Evolutionary conservation across 2,329 filamentous ascomycete genomes (phyloP).

Genomic region (Aspergillus thermomutatus): DNA sequence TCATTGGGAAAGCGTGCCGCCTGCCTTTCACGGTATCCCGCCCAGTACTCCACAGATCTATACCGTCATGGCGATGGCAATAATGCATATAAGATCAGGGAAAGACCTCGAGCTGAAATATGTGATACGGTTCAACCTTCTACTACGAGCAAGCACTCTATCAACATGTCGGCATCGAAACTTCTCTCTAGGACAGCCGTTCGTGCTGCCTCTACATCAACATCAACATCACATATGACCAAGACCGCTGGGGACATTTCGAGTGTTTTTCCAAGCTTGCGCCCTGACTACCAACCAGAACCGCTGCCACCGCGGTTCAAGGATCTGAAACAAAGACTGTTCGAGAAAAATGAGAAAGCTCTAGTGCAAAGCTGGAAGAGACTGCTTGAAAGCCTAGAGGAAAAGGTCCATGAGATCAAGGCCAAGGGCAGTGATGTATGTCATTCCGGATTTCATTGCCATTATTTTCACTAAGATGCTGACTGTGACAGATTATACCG

Average conservation of each 20-base stretch:
- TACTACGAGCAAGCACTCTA: background rate
- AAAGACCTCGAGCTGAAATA: background rate
- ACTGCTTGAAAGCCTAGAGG: constrained; percentile 37
- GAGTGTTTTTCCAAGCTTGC: constrained; percentile 46
- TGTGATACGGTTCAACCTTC: background rate
- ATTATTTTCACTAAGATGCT: constrained; percentile 1
- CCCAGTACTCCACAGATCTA: constrained; percentile 8
- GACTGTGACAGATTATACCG: constrained; percentile 36
- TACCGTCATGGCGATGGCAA: background rate
- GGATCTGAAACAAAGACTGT: constrained; percentile 38
- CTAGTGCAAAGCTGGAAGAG: constrained; percentile 42
- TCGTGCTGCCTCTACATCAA: constrained; percentile 31
- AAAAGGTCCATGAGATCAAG: constrained; percentile 42
- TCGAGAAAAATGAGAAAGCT: constrained; percentile 38
- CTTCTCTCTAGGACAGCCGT: constrained; percentile 25
- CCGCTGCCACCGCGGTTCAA: constrained; percentile 42
- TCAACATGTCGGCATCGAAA: constrained; percentile 28
- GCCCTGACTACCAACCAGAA: constrained; percentile 40
- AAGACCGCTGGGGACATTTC: constrained; percentile 48
- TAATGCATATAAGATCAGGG: constrained; percentile 13
- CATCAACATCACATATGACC: constrained; percentile 31
- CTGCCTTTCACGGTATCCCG: constrained; percentile 9
- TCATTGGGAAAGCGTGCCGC: constrained; percentile 10
- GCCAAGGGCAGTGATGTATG: constrained; percentile 39
- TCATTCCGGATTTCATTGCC: background rate